Evolutionary conservation across 2,329 filamentous ascomycete species (phyloP).

Genomic region (Tetracladium maxilliforme): DNA sequence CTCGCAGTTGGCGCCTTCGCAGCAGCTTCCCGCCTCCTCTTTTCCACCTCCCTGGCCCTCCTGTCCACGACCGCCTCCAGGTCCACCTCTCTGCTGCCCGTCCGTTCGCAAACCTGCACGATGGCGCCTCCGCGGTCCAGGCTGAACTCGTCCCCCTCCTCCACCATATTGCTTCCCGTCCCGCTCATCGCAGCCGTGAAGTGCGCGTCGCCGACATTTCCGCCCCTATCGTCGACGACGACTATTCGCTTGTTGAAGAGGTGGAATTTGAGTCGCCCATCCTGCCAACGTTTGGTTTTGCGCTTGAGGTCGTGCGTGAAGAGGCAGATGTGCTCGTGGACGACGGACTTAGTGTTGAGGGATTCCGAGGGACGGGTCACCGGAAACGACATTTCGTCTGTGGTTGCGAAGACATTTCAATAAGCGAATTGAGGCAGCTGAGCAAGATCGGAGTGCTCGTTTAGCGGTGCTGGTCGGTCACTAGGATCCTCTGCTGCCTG

Average conservation of each 20-base stretch:
- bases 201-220: conserved; percentile 74
- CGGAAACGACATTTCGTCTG: too few relatives aligned
- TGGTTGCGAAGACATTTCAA: too few relatives aligned
- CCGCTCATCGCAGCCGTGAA: too few relatives aligned
- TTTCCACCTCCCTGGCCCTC: conserved; percentile 40
- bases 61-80: conserved; percentile 62
- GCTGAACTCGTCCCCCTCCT: conserved; percentile 69
- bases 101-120: conserved; percentile 65
- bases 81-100: conserved; percentile 65
- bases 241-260: conserved; percentile 84
- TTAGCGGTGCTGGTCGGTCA: too few relatives aligned
- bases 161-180: too few relatives aligned
- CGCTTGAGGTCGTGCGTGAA: conserved; percentile 75
- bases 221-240: conserved; percentile 72
- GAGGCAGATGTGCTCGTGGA: conserved; percentile 72
- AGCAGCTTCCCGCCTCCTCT: too few relatives aligned
- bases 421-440: too few relatives aligned
- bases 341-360: conserved; percentile 49
- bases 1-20: too few relatives aligned
- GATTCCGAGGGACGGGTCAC: conserved; percentile 3
- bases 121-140: conserved; percentile 63
- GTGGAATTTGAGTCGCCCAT: conserved; percentile 78
- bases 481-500: too few relatives aligned
- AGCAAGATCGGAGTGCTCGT: too few relatives aligned
- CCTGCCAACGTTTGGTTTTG: conserved; percentile 88